phyloP scores from a whole-genome alignment of 768 basidiomycete genomes.

The Kwoniella europaea region DNA sequence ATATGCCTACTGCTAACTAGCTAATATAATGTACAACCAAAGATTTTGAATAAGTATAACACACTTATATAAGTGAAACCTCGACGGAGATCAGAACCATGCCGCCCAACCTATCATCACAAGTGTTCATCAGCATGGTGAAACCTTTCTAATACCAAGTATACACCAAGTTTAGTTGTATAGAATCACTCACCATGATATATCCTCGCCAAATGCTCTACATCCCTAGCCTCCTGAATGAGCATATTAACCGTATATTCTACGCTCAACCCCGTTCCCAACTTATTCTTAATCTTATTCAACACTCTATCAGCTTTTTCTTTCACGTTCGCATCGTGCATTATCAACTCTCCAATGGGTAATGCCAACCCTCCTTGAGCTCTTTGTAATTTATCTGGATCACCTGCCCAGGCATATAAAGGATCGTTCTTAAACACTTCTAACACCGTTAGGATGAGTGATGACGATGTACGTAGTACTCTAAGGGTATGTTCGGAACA shows the following conservation, averaged over 20 bases:
- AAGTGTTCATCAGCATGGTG: no score
- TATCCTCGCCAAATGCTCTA: conserved; percentile 75
- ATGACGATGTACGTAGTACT: conserved; percentile 81
- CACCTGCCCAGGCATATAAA: conserved; percentile 80
- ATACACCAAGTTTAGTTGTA: neutral
- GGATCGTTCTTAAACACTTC: conserved; percentile 98
- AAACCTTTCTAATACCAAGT: no score
- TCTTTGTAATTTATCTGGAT: conserved; percentile 51
- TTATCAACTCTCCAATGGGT: conserved; percentile 13
- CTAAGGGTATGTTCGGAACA: conserved; percentile 94
- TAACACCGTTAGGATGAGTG: conserved; percentile 88
- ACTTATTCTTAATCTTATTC: conserved; percentile 75
- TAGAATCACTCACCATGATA: conserved; percentile 55
- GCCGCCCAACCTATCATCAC: conserved; percentile 18
- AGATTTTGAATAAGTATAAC: no score
- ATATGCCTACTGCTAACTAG: no score
- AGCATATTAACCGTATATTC: conserved; percentile 93
- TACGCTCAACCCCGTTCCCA: conserved; percentile 79
- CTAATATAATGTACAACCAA: no score
- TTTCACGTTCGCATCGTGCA: conserved; percentile 66
- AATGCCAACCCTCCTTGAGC: conserved; percentile 54
- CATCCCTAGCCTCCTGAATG: conserved; percentile 83
- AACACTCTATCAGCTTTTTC: conserved; percentile 91
- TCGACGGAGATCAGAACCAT: conserved; percentile 13
- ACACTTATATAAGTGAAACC: no score